phyloP scores from a whole-genome alignment of 495 filamentous ascomycete species.

The Xylaria sp. region DNA sequence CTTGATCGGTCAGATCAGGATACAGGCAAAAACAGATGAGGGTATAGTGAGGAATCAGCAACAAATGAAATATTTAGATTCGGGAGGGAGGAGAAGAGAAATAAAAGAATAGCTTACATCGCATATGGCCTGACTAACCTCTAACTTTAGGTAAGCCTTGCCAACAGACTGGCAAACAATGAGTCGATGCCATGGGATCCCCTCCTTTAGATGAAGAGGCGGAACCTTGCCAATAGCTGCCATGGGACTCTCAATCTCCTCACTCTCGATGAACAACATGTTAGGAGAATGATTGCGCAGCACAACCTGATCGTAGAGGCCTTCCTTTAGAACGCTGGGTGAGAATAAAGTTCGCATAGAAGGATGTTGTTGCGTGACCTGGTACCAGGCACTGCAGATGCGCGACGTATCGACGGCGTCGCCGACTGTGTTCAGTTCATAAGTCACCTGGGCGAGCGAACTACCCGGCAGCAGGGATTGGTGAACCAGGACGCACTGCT shows the following conservation, averaged over 20 bases:
- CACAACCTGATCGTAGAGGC: conserved; percentile 51
- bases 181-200: conserved; percentile 52
- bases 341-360: conserved; percentile 54
- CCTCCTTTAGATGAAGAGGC: conserved; percentile 42
- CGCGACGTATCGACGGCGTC: conserved; percentile 48
- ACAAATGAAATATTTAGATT: not conserved
- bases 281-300: conserved; percentile 50
- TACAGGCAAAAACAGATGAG: not conserved
- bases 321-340: conserved; percentile 49
- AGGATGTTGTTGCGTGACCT: conserved; percentile 46
- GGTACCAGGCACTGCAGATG: conserved; percentile 55
- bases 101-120: conserved; percentile 38
- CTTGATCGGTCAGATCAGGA: conserved; percentile 22
- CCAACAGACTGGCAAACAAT: conserved; percentile 52
- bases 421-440: conserved; percentile 57
- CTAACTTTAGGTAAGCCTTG: conserved; percentile 54
- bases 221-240: conserved; percentile 50
- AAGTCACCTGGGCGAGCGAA: conserved; percentile 68
- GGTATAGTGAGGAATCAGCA: not conserved
- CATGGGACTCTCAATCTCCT: conserved; percentile 49
- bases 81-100: not conserved
- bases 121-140: conserved; percentile 54
- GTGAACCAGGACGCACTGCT: conserved; percentile 70
- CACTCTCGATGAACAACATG: conserved; percentile 57
- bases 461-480: conserved; percentile 61